Evolutionary conservation across 2,329 filamentous ascomycete species (phyloP).

Genomic region (Sporothrix euskadiensis): DNA sequence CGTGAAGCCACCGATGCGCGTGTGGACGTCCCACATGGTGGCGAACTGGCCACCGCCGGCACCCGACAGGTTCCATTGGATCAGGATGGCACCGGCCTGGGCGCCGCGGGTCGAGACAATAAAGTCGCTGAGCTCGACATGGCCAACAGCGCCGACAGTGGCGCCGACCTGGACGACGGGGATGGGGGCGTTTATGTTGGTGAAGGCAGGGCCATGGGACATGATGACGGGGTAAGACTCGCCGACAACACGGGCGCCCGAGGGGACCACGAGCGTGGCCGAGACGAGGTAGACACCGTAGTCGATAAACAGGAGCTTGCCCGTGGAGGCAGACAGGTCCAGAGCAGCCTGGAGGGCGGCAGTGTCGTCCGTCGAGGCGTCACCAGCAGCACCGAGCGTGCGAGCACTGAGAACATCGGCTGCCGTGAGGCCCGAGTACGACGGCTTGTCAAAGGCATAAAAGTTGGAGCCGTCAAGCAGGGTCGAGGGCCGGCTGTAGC

Average conservation of each 20-base stretch:
- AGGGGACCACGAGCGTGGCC: conserved; percentile 52
- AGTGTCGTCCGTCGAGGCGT: conserved; percentile 74
- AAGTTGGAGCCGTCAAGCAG: conserved; percentile 57
- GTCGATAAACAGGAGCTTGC: conserved; percentile 61
- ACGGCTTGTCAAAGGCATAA: conserved; percentile 73
- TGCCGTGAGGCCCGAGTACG: conserved; percentile 62
- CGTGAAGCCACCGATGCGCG: conserved; percentile 69
- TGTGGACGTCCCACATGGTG: conserved; percentile 56
- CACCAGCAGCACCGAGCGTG: conserved; percentile 65
- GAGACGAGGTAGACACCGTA: conserved; percentile 63
- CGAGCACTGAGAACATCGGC: conserved; percentile 68
- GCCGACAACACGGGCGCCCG: conserved; percentile 57
- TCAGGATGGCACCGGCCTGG: conserved; percentile 67
- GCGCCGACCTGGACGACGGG: conserved; percentile 67
- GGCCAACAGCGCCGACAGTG: conserved; percentile 58
- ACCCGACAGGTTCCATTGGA: conserved; percentile 69
- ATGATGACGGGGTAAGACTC: conserved; percentile 57
- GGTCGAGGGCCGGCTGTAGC: conserved; percentile 54
- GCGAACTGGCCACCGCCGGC: conserved; percentile 46
- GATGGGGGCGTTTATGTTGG: conserved; percentile 60
- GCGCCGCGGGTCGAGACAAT: conserved; percentile 66
- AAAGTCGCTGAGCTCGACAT: conserved; percentile 68
- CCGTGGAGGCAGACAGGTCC: conserved; percentile 51
- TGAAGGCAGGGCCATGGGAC: conserved; percentile 57
- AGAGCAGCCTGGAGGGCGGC: conserved; percentile 61